Evolutionary conservation across 495 filamentous ascomycete genomes (phyloP), one percentile per base, ranked within the genome.

Genomic region (Paragyromitra xinjiangensis): DNA sequence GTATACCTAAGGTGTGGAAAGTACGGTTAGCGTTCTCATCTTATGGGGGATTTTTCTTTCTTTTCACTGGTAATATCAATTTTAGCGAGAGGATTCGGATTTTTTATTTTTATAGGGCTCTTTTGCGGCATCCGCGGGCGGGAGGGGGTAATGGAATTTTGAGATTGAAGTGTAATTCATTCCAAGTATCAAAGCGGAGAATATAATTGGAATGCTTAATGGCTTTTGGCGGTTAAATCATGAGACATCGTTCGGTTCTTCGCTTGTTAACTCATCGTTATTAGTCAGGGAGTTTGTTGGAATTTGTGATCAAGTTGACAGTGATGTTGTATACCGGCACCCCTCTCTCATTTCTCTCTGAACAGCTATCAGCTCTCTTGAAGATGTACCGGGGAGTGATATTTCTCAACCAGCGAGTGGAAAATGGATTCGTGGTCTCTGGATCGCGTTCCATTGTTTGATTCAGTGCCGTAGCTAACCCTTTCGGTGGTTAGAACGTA

Each of bases 41-140:
- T 51, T 40, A n/a, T 56, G 68, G 55, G n/a, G 40, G 55, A 16
- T 40, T 64, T 72, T 16, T 73, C 19, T 50, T 56, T 39, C 45
- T 14, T 64, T 73, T 37, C 26, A 51, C 16, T n/a, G 55, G n/a
- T 59, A 58, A 69, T 58, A 29, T 53, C 53, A 69, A 69, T 44
- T 40, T 63, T 42, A 24, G 59, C 19, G 39, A n/a, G 37, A 63
- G 16, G n/a, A 24, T 24, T 63, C 12, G 11, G 19, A 34, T 34
- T 34, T 34, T 4, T 63, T 2, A 63, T 19, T 63, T 44, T 44
- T 44, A 29, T 63, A 7, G n/a, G n/a, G 8, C 1, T 22, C 59
- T 42, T 42, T 40, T 61, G 14, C 14, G 12, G 56, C 1, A 37
- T 37, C 12, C 3, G 29, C 29, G 29, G 29, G 2, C 29, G 29